phyloP scores from a whole-genome alignment of 2,329 filamentous ascomycete species.

The Penicillium capsulatum region DNA sequence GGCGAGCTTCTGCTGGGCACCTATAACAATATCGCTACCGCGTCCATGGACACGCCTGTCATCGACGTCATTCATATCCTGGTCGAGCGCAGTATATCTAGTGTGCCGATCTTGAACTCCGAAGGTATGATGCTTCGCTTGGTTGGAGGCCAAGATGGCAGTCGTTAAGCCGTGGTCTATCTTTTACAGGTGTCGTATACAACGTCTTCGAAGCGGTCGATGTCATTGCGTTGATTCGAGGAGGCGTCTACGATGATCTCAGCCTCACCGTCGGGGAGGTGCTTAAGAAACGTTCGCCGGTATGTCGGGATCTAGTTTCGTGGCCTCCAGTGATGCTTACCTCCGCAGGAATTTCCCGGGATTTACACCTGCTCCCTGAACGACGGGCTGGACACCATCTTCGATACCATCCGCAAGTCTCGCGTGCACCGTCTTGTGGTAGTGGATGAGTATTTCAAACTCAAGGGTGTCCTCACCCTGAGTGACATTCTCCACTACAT shows the following conservation, averaged over 20 bases:
- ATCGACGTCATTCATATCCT: constrained; percentile 92
- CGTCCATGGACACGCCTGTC: constrained; percentile 82
- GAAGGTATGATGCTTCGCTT: constrained; percentile 49
- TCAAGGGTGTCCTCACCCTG: constrained; percentile 85
- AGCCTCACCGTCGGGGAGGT: constrained; percentile 83
- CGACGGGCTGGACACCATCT: constrained; percentile 90
- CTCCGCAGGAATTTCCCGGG: constrained; percentile 74
- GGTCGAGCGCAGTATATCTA: constrained; percentile 89
- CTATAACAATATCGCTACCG: constrained; percentile 74
- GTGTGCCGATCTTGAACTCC: constrained; percentile 84
- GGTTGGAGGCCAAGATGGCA: neutral
- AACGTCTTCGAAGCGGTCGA: constrained; percentile 98
- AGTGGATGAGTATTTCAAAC: constrained; percentile 80
- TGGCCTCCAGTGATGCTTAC: constrained; percentile 5
- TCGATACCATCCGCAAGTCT: constrained; percentile 92
- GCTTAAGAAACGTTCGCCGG: constrained; percentile 75
- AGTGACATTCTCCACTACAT: constrained; percentile 97
- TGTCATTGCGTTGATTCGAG: constrained; percentile 93
- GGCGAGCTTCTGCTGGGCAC: constrained; percentile 80
- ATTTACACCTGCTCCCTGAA: constrained; percentile 94
- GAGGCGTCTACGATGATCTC: constrained; percentile 86
- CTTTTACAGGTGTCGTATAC: constrained; percentile 60
- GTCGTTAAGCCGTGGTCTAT: constrained; percentile 1
- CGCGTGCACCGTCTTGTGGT: constrained; percentile 90
- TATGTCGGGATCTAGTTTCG: constrained; percentile 35